Conservation (phyloP, 495 filamentous ascomycete species). For the Mytilinidion resinicola region DNA sequence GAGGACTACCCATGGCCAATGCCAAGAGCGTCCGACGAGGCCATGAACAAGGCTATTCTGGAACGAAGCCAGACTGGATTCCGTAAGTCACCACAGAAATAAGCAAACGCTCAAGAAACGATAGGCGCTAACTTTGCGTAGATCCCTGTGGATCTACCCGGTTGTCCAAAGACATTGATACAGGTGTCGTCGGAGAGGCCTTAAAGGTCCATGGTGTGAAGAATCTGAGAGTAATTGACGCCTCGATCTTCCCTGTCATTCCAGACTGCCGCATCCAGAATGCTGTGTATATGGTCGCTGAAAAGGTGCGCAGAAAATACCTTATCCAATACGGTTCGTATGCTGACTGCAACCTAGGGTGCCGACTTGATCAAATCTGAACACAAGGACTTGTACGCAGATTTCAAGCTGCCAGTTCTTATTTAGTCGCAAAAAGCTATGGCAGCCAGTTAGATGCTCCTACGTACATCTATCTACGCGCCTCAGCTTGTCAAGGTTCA, state of each 20-base stretch:
- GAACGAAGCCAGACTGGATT: conserved; percentile 55
- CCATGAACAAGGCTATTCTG: conserved; percentile 52
- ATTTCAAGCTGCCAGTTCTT: too few relatives aligned
- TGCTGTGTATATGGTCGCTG: conserved; percentile 17
- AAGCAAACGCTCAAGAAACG: neutral
- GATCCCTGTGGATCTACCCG: conserved; percentile 52
- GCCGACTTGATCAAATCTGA: conserved; percentile 44
- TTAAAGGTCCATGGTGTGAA: conserved; percentile 13
- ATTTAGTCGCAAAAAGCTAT: too few relatives aligned
- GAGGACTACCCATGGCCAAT: conserved; percentile 56
- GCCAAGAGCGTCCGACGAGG: conserved; percentile 49
- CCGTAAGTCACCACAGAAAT: conserved; percentile 30
- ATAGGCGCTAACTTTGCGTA: neutral
- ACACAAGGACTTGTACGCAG: conserved; percentile 26
- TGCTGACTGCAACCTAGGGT: conserved; percentile 31
- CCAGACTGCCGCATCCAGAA: conserved; percentile 19
- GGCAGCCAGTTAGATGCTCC: too few relatives aligned
- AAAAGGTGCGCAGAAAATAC: conserved; percentile 42
- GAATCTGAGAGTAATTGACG: conserved; percentile 14
- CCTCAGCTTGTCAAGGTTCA: too few relatives aligned
- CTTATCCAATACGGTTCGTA: conserved; percentile 48
- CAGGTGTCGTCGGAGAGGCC: conserved; percentile 25
- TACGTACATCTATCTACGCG: too few relatives aligned
- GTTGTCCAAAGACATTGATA: conserved; percentile 45
- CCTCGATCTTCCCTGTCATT: conserved; percentile 12